phyloP scores from a whole-genome alignment of 2,329 filamentous ascomycete genomes.

The Mollisiaceae sp. region DNA sequence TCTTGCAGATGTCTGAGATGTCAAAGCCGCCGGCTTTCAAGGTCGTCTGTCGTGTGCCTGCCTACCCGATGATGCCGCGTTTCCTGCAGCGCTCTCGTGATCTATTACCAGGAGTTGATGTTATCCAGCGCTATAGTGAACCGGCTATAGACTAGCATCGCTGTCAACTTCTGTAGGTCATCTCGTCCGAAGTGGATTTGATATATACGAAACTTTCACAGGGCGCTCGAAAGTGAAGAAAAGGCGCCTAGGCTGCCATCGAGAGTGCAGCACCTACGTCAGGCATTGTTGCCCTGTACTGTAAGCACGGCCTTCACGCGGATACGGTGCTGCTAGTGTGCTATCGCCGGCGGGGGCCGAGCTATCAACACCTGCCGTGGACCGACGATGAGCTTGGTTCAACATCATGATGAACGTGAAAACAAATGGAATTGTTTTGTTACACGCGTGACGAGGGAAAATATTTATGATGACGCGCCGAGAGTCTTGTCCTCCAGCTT shows the following conservation, averaged over 20 bases:
- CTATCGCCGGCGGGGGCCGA: constrained; percentile 6
- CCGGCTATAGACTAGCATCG: not conserved
- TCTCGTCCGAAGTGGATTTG: constrained; percentile 1
- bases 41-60: constrained; percentile 34
- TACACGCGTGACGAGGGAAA: constrained; percentile 8
- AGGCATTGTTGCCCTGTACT: constrained; percentile 12
- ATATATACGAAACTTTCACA: not conserved
- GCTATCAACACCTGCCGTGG: constrained; percentile 17
- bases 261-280: constrained; percentile 16
- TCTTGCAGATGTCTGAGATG: constrained; percentile 2
- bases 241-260: not conserved
- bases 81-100: constrained; percentile 1
- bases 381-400: constrained; percentile 26
- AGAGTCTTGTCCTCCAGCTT: constrained; percentile 16
- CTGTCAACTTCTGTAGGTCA: constrained; percentile 20
- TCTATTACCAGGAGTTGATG: constrained; percentile 3
- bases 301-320: constrained; percentile 8
- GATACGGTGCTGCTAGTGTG: not conserved
- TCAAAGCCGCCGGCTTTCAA: not conserved
- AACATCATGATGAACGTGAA: constrained; percentile 22
- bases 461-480: constrained; percentile 24
- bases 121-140: constrained; percentile 4
- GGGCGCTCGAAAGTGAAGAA: not conserved
- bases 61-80: constrained; percentile 21
- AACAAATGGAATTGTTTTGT: constrained; percentile 14